Base-by-base conservation (phyloP, 2,329 filamentous ascomycete species). In the Ambrosiella beaveri region DNA sequence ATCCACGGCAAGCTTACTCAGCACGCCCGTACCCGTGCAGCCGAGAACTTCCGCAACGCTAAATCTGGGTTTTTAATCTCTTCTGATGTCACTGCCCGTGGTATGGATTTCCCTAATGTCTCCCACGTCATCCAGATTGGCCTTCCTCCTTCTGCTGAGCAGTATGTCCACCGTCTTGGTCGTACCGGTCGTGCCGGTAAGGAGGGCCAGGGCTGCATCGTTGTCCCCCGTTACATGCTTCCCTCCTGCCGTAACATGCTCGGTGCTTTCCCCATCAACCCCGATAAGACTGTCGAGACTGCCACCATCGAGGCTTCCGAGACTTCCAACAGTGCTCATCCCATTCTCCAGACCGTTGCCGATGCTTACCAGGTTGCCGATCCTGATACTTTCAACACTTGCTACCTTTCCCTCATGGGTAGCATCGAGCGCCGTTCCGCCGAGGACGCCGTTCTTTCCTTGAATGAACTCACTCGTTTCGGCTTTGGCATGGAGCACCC, bases 1-100 rank as follows among this genome's bases (percentile, higher is more conserved):
- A 91, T 98, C 60, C 90, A 97, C 70, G 85, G 88, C 13, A 83
- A 83, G 65, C 79, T 96, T 50, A 75, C 71, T 2, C 93, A 98
- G 68, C 54, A 17, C 0, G 71, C 77, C 64, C 82, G 93, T 55
- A 93, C 88, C 1, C 73, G 69, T 52, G 80, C 80, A 40, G 82
- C 91, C 0, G 80, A 91, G 0, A 66, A 64, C 35, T 98, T 96
- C 80, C 82, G 86, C 51, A 66, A 65, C 12, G 71, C 79, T n/a
- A 66, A 71, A 36, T 77, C 75, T 38, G 88, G 75, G 36, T 74
- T 91, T 58, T 74, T 90, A 51, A 78, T 89, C 66, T 87, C 86
- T 1, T 87, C 86, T 1, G 86, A 91, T 68, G 86, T 91, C 38
- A 86, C 85, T 5, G 85, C 86, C 11, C 77, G 86, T 68, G 86